phyloP scores from a whole-genome alignment of 2,329 filamentous ascomycete genomes.

The Xylaria polymorpha region DNA sequence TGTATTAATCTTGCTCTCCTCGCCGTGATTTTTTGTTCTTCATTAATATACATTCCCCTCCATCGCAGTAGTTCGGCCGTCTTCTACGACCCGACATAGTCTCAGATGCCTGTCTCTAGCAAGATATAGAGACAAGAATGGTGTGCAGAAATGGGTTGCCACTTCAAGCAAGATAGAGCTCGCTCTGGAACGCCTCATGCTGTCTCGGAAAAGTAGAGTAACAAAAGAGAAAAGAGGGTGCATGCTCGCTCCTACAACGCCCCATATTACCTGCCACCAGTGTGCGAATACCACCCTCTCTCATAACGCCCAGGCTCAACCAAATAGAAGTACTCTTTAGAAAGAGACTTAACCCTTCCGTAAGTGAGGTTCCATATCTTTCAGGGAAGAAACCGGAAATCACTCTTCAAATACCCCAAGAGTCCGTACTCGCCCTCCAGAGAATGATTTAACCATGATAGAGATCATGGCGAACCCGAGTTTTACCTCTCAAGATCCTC shows the following conservation, averaged over 20 bases:
- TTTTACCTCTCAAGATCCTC: constrained; percentile 64
- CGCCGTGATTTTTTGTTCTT: background rate
- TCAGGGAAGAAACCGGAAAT: background rate
- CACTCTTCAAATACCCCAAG: background rate
- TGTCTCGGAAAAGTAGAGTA: background rate
- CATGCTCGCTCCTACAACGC: constrained; percentile 13
- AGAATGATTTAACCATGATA: background rate
- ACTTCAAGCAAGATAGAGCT: constrained; percentile 13
- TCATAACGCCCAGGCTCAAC: constrained; percentile 26
- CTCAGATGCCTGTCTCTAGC: constrained; percentile 14
- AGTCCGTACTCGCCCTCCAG: background rate
- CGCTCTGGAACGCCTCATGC: background rate
- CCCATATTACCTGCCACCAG: constrained; percentile 1
- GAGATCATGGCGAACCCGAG: background rate
- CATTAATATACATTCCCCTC: constrained; percentile 1
- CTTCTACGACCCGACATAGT: background rate
- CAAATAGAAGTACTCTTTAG: background rate
- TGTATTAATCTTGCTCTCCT: constrained; percentile 12
- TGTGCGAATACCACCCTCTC: background rate
- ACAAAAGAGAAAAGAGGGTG: background rate
- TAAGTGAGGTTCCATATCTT: background rate
- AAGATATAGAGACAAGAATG: constrained; percentile 26
- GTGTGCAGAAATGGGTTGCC: background rate
- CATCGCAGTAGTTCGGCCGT: background rate
- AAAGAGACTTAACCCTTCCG: background rate